Evolutionary conservation across 306 rosid genomes (phyloP).

Genomic region (Phaseolus lunatus): DNA sequence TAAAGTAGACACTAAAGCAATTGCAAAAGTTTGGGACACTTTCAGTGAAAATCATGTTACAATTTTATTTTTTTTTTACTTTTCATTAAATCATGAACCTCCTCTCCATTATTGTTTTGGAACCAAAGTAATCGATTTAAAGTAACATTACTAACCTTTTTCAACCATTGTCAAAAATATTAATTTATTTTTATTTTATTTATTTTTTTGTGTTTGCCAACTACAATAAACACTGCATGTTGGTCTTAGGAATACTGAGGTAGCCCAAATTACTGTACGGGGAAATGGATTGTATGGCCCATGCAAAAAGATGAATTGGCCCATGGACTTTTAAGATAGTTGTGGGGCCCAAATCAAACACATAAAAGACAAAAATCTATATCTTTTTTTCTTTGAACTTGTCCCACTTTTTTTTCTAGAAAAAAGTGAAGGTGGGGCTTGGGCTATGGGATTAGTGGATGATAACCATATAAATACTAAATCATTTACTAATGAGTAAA

Average conservation of each 20-base stretch:
- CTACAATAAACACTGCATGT: not conserved
- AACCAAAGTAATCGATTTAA: slow-evolving; percentile 13
- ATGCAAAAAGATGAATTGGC: slow-evolving; percentile 40
- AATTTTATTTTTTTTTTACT: not conserved
- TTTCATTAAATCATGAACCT: slow-evolving; percentile 33
- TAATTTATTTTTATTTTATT: not conserved
- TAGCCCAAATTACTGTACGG: slow-evolving; percentile 49
- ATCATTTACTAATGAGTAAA: slow-evolving; percentile 6
- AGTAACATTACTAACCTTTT: not conserved
- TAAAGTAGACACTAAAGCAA: slow-evolving; percentile 40
- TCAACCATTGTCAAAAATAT: too few relatives aligned
- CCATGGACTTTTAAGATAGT: slow-evolving; percentile 47
- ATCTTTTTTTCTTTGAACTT: slow-evolving; percentile 16
- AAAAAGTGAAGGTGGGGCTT: not conserved
- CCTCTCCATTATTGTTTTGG: slow-evolving; percentile 39
- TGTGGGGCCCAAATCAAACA: slow-evolving; percentile 54
- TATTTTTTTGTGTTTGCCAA: not conserved
- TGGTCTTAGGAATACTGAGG: not conserved
- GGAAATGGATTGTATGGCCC: slow-evolving; percentile 48
- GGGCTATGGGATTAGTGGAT: not conserved
- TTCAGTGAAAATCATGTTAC: slow-evolving; percentile 57
- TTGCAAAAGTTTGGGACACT: slow-evolving; percentile 53
- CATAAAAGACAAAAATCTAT: slow-evolving; percentile 51
- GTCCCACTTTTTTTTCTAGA: not conserved
- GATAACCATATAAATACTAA: slow-evolving; percentile 33